These are phyloP conservation scores for Ceratocystis destructans DNA, from an alignment of 2,329 filamentous ascomycete species.

Conservation along the genomic window DNA sequence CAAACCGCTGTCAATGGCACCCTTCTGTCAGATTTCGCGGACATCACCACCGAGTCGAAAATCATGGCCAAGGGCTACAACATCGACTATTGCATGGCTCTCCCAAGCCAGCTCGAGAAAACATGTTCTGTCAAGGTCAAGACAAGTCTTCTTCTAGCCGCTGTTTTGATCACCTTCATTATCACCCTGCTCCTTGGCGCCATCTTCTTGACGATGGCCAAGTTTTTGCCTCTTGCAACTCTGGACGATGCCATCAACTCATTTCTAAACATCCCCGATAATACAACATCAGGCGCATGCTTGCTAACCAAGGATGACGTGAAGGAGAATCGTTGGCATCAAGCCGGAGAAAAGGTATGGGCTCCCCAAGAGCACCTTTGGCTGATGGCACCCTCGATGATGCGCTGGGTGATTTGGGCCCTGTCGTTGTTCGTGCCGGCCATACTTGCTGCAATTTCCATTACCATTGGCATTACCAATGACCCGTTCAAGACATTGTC, in stretches of 20 bases:
- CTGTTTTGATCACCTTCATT: constrained; percentile 31
- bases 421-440: constrained; percentile 29
- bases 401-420: constrained; percentile 31
- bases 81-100: constrained; percentile 26
- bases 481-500: constrained; percentile 26
- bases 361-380: constrained; percentile 31
- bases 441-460: constrained; percentile 29
- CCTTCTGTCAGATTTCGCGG: constrained; percentile 19
- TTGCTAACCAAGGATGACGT: constrained; percentile 37
- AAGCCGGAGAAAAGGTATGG: constrained; percentile 33
- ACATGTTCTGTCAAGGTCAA: constrained; percentile 33
- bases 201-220: constrained; percentile 29
- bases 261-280: constrained; percentile 35
- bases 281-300: constrained; percentile 31
- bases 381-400: constrained; percentile 31
- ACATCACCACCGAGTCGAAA: constrained; percentile 5
- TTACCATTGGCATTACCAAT: constrained; percentile 28
- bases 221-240: constrained; percentile 34
- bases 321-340: constrained; percentile 31
- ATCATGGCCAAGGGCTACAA: constrained; percentile 4
- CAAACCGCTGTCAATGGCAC: constrained; percentile 25
- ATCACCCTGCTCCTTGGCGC: constrained; percentile 25
- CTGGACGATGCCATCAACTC: constrained; percentile 39
- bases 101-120: constrained; percentile 20
- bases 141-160: constrained; percentile 31